A percentile compares a stretch with the other conserved stretches of the same genome.
Evolutionary conservation across 495 filamentous ascomycete genomes (phyloP).

Genomic region (Alectoria sarmentosa): DNA sequence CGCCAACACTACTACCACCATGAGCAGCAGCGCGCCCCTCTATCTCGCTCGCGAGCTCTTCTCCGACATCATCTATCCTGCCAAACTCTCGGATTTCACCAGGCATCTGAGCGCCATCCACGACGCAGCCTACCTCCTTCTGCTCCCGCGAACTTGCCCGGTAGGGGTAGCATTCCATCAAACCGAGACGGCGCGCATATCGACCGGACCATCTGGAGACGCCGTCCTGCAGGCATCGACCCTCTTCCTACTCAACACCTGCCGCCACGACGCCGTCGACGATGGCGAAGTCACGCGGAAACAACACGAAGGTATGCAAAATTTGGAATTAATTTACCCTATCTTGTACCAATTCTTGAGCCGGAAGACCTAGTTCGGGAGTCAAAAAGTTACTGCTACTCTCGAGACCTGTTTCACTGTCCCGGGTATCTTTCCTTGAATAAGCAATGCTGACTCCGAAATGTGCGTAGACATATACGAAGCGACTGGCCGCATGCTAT

Average conservation of each 20-base stretch:
- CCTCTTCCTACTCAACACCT: not conserved
- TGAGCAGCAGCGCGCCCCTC: not conserved
- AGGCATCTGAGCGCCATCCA: not conserved
- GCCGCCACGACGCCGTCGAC: not conserved
- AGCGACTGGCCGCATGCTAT: not conserved
- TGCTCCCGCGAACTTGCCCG: not conserved
- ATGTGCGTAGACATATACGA: not conserved
- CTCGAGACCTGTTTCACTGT: too few species aligned
- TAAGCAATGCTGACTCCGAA: not conserved
- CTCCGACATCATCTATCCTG: not conserved
- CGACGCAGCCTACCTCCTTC: not conserved
- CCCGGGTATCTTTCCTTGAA: too few species aligned
- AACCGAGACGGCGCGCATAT: not conserved
- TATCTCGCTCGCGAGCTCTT: not conserved
- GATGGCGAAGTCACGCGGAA: too few species aligned
- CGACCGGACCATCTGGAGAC: not conserved
- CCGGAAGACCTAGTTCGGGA: too few species aligned
- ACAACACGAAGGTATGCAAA: too few species aligned
- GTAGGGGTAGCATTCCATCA: not conserved
- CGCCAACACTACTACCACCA: not conserved
- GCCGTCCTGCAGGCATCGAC: not conserved
- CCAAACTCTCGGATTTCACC: not conserved
- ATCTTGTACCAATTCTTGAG: too few species aligned
- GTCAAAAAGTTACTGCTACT: too few species aligned
- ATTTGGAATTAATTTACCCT: too few species aligned